Evolutionary conservation across 2,329 filamentous ascomycete species (phyloP), one percentile per base, ranked within the genome.

Genomic region (Sphaerulina musiva): DNA sequence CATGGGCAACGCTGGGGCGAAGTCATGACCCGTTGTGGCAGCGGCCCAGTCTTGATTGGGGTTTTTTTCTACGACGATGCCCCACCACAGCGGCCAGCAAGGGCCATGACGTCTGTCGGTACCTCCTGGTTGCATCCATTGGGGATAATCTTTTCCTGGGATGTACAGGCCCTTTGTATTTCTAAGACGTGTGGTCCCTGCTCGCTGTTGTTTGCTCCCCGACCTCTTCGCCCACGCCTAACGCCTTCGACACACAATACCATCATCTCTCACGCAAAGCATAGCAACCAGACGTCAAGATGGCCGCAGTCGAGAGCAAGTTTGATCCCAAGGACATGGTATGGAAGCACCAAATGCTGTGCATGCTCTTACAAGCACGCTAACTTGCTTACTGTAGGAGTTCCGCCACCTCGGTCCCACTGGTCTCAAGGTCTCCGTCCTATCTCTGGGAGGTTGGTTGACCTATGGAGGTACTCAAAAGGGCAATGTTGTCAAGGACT

Each of bases 391-490:
- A 9, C 6, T 43, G 5, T 41, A 67, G 64, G 56, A 66, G 53
- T 70, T 70, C 65, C 72, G 75, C 57, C 69, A 75, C 59, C 68
- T 77, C 5, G 74, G 73, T 17, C 73, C 73, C 5, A 70, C 71
- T 42, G 76, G 76, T 52, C 68, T 78, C 34, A 78, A 78, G 66
- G 76, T 78, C 26, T 76, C 73, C n/a, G 70, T 76, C 55, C 67
- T 78, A 56, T 76, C 73, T n/a, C 69, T 78, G 4, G 76, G 76
- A 14, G 75, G 70, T 26, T 73, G 70, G 69, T 62, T 70, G 55
- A 77, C 74, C 6, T 76, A 76, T 48, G 76, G 76, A 47, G 75
- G 75, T 38, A 78, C 75, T 3, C 75, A 78, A 59, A 76, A 75
- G 64, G 73, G 74, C 49, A 71, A 67, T 61, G 73, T 76, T 44